phyloP scores from a whole-genome alignment of 75 land plant genomes.

The Sequoiadendron giganteum region DNA sequence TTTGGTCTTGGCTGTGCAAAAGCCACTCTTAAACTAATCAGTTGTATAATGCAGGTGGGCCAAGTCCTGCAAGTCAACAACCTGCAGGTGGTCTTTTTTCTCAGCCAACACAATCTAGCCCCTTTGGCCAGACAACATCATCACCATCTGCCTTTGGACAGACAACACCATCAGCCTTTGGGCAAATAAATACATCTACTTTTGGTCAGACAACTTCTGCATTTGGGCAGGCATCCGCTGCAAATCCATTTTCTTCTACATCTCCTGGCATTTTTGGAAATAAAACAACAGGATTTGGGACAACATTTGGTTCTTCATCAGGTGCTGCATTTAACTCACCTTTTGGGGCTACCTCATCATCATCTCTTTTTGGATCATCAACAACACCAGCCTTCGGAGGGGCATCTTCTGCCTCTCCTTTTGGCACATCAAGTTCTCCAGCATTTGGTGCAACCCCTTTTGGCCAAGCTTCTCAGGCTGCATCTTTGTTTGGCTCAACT shows the following conservation, averaged over 20 bases:
- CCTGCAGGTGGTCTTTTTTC: constrained; percentile 46
- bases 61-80: constrained; percentile 58
- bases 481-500: constrained; percentile 51
- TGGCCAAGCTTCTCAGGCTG: constrained; percentile 14
- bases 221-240: constrained; percentile 34
- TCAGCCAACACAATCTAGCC: constrained; percentile 31
- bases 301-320: constrained; percentile 40
- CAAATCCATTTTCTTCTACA: constrained; percentile 56
- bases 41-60: constrained; percentile 59
- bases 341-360: constrained; percentile 28
- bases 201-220: constrained; percentile 47
- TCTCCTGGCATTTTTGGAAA: constrained; percentile 45
- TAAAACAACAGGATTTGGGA: constrained; percentile 43
- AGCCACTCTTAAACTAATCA: background rate
- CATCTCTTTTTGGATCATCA: constrained; percentile 44
- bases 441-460: constrained; percentile 41
- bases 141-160: too few relatives aligned
- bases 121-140: constrained; percentile 27
- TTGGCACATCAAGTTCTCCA: constrained; percentile 42
- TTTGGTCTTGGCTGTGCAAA: background rate
- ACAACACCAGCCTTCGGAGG: constrained; percentile 43
- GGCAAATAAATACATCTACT: constrained; percentile 20
- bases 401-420: constrained; percentile 37
- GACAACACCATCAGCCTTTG: constrained; percentile 17
- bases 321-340: constrained; percentile 39